Evolutionary conservation across 768 basidiomycete species (phyloP), one percentile per base, ranked within the genome.

Genomic region (Collybia nuda): DNA sequence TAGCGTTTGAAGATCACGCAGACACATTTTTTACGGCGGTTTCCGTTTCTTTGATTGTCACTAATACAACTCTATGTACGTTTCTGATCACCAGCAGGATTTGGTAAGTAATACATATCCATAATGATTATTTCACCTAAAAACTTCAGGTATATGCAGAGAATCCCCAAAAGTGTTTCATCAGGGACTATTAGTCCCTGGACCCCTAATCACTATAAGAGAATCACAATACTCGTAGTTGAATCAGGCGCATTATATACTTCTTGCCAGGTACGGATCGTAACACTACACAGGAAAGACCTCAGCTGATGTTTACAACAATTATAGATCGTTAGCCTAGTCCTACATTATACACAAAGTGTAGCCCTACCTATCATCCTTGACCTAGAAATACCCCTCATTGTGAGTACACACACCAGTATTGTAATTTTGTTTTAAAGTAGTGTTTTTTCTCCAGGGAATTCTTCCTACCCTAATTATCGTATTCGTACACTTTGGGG

Each of bases 281-380:
- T 32, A 2, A 32, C 9, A 14, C 9, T 11, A 6, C 7, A 6
- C 32, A 32, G 12, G n/a, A n/a, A n/a, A n/a, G n/a, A n/a, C 32
- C 24, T 32, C 2, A 32, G 32, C n/a, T n/a, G 3, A 32, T 32
- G 32, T 7, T n/a, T n/a, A n/a, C n/a, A n/a, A n/a, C 3, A 32
- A 28, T 5, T 28, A 5, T 6, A 55, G 50, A n/a, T 52, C 15
- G 22, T 44, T 15, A 49, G 39, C 12, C 51, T 56, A 18, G 48
- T 56, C 18, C 40, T 56, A 3, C 32, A 52, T 28, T 47, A 36
- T 32, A 47, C 35, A 4, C 29, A 36, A 9, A 56, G 44, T 28
- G 18, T 47, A 14, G 50, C 42, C 18, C 11, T 24, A 3, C 19
- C 12, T 17, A 41, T 41, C 2, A 18, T 41, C 4, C 40, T 41